Evolutionary conservation across 2,329 filamentous ascomycete species (phyloP), one percentile per base, ranked within the genome.

Genomic region (Magnaporthiopsis rhizophila): DNA sequence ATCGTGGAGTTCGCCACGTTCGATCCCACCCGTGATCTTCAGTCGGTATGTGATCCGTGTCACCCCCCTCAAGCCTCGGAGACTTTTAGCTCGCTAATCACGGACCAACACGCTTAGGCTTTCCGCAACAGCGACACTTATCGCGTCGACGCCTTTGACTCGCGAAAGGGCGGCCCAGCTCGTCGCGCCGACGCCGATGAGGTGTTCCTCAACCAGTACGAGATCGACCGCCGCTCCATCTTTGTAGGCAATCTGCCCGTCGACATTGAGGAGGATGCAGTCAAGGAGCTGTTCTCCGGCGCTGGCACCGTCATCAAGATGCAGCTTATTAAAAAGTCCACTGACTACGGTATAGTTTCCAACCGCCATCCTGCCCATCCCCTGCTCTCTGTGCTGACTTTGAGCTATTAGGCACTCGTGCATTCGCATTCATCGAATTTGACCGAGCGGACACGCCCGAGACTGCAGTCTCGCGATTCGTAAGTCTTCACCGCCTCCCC

Each of bases 1-100:
- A 67, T 84, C 6, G 78, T 85, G 36, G 76, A 80, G 32, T 87
- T 81, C 66, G 72, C 76, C 57, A 76, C 76, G 67, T 87, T 83
- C 62, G 81, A 86, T 65, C 74, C 79, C 3, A 74, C 73, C 30
- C 78, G 84, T 28, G 79, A 84, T 65, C 78, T 84, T 5, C 73
- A 79, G 36, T 69, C 74, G 32, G 83, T 84, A 74, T 75, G 81
- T 72, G 36, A 2, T 1, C 11, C 6, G 65, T 59, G 38, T 61
- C 66, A 57, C 13, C 12, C 26, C 26, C 32, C 32, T 5, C 57
- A 21, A 32, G 7, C 13, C 24, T 56, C 1, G 32, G 5, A 59
- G 58, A 12, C 3, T 30, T 8, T 13, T 34, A 50, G 28, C 68
- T 72, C 45, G 34, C 45, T 38, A 62, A 38, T 32, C 12, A 32